Percentiles rank a stretch among this genome's conserved stretches.
phyloP scores from a whole-genome alignment of 1,284 basidiomycete species.

The Microbotryum silenes-acaulis region DNA sequence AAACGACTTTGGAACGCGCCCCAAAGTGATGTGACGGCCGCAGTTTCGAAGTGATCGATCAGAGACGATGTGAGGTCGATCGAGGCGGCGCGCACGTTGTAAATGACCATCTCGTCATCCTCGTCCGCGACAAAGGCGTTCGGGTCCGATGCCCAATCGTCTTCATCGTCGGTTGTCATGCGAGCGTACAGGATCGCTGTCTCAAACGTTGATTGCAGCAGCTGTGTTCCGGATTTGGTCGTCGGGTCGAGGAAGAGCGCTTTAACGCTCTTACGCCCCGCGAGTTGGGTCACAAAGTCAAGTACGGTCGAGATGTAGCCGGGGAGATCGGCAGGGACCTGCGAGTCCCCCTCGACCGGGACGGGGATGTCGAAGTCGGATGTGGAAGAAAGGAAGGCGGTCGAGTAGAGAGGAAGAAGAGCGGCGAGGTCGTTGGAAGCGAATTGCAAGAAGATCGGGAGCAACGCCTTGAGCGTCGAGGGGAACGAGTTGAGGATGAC shows the following conservation, averaged over 20 bases:
- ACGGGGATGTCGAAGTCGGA: slow-evolving; percentile 46
- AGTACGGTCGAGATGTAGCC: slow-evolving; percentile 69
- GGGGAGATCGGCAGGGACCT: slow-evolving; percentile 54
- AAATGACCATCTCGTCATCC: slow-evolving; percentile 77
- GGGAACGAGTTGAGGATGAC: slow-evolving; percentile 21
- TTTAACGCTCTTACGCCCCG: slow-evolving; percentile 55
- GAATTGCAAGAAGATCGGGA: slow-evolving; percentile 64
- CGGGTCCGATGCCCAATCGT: slow-evolving; percentile 78
- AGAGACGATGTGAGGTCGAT: slow-evolving; percentile 77
- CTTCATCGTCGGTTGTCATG: slow-evolving; percentile 86
- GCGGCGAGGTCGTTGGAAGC: slow-evolving; percentile 59
- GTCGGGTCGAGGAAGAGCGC: slow-evolving; percentile 50
- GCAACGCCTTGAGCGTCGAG: slow-evolving; percentile 58
- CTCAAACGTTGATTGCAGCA: slow-evolving; percentile 52
- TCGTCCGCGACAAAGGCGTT: slow-evolving; percentile 92
- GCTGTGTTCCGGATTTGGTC: slow-evolving; percentile 41
- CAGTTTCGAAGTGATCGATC: slow-evolving; percentile 57
- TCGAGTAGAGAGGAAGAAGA: slow-evolving; percentile 58
- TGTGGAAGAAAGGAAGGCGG: slow-evolving; percentile 54
- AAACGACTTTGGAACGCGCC: slow-evolving; percentile 53
- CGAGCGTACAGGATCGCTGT: slow-evolving; percentile 66
- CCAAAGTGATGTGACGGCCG: slow-evolving; percentile 55
- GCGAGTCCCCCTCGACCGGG: slow-evolving; percentile 60
- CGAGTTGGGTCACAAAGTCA: slow-evolving; percentile 64
- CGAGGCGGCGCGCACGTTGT: slow-evolving; percentile 72